Conservation (phyloP, 805 yeast genomes). For the Monosporozyma servazzii region DNA sequence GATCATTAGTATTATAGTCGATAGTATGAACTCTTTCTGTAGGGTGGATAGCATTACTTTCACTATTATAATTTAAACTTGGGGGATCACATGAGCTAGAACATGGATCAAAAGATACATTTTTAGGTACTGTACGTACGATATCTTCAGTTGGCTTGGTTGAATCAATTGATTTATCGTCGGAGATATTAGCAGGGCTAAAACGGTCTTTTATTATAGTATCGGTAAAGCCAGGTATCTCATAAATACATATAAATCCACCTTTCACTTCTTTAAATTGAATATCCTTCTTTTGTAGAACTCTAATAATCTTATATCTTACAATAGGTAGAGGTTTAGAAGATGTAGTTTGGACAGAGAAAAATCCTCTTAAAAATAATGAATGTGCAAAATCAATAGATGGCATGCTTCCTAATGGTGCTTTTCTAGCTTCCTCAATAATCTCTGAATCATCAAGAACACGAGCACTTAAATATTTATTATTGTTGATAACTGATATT, state of each 20-base stretch:
- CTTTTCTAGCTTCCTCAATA: slow-evolving; percentile 39
- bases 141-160: neutral
- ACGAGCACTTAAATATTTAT: neutral
- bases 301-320: slow-evolving; percentile 70
- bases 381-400: slow-evolving; percentile 89
- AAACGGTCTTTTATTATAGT: neutral
- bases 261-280: slow-evolving; percentile 86
- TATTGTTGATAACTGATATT: neutral
- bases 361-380: slow-evolving; percentile 82
- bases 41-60: neutral
- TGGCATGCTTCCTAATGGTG: slow-evolving; percentile 75
- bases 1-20: neutral
- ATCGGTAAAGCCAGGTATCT: neutral
- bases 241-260: slow-evolving; percentile 68
- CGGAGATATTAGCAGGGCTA: neutral
- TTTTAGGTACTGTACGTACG: neutral
- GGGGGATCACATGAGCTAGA: neutral
- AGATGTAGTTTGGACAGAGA: slow-evolving; percentile 89
- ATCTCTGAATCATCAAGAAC: slow-evolving; percentile 38
- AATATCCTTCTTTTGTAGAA: slow-evolving; percentile 64
- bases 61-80: neutral
- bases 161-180: neutral
- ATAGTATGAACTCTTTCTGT: neutral
- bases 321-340: slow-evolving; percentile 85
- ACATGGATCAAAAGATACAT: neutral